A percentile compares a stretch with the other conserved stretches of the same genome.
phyloP scores from a whole-genome alignment of 164 flowering plant genomes.

The Malania oleifera region DNA sequence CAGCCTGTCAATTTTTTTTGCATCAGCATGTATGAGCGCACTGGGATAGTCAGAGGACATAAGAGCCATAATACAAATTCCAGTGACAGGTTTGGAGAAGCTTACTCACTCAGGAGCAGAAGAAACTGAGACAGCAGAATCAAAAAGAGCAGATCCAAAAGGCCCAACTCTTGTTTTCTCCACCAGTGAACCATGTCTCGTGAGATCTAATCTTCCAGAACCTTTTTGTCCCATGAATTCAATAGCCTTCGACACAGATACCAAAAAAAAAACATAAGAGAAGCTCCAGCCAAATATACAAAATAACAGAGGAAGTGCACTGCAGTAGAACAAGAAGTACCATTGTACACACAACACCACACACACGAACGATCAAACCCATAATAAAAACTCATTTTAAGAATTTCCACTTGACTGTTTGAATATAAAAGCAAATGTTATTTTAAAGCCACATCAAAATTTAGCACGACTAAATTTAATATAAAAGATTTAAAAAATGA shows the following conservation, averaged over 20 bases:
- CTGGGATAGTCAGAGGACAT: not conserved
- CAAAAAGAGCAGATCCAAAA: constrained; percentile 69
- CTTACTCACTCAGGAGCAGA: constrained; percentile 68
- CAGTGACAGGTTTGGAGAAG: constrained; percentile 20
- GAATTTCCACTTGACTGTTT: too few species aligned
- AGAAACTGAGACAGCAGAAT: constrained; percentile 83
- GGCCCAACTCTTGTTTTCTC: constrained; percentile 91
- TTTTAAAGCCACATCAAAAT: too few species aligned
- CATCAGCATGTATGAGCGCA: not conserved
- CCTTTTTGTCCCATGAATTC: constrained; percentile 39
- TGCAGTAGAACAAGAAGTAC: not conserved
- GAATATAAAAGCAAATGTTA: too few species aligned
- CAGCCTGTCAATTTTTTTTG: not conserved
- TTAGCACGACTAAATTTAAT: too few species aligned
- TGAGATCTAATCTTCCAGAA: constrained; percentile 62
- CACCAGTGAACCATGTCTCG: constrained; percentile 41
- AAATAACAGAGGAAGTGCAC: not conserved
- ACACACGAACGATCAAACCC: too few species aligned
- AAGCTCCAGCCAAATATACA: not conserved
- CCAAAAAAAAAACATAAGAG: not conserved
- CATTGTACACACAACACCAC: too few species aligned
- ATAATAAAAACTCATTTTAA: too few species aligned
- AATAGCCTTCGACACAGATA: constrained; percentile 40
- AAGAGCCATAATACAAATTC: not conserved
- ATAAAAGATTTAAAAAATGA: too few species aligned